Evolutionary conservation across 73 alveolate species (phyloP).

Genomic region (Urostyla sp.): DNA sequence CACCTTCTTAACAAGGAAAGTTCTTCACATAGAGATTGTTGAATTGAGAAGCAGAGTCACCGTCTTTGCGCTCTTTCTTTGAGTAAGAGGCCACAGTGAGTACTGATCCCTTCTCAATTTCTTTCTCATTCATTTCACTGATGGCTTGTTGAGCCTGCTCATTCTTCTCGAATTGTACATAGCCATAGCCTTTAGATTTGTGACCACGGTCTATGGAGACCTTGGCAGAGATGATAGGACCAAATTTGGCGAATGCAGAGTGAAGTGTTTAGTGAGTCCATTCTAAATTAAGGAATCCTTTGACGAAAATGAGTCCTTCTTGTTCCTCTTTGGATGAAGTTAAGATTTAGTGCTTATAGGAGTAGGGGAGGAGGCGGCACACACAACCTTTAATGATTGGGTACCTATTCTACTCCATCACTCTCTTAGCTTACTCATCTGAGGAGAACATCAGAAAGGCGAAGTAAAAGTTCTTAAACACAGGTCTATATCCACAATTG

Average conservation of each 20-base stretch:
- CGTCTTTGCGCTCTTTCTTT: background rate
- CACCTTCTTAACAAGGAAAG: constrained; percentile 65
- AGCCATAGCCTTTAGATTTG: constrained; percentile 81
- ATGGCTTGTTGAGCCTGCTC: constrained; percentile 75
- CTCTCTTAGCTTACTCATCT: constrained; percentile 17
- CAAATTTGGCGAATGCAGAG: constrained; percentile 53
- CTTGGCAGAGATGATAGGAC: constrained; percentile 69
- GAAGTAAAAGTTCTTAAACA: constrained; percentile 18
- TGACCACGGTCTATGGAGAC: constrained; percentile 77
- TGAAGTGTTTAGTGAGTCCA: constrained; percentile 59
- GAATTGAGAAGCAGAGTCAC: constrained; percentile 4
- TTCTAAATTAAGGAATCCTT: background rate
- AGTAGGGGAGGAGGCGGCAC: constrained; percentile 37
- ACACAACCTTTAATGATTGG: constrained; percentile 45
- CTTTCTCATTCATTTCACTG: constrained; percentile 65
- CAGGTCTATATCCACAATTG: background rate
- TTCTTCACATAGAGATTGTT: constrained; percentile 82
- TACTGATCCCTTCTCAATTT: constrained; percentile 60
- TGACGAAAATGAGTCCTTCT: constrained; percentile 8
- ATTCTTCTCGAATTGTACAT: constrained; percentile 64
- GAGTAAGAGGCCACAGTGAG: constrained; percentile 59
- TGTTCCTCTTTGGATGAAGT: background rate
- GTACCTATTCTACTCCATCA: constrained; percentile 43
- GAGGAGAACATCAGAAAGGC: constrained; percentile 39
- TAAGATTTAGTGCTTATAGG: background rate